Evolutionary conservation across 352 stramenopile species (phyloP), one percentile per base, ranked within the genome.

Genomic region (Pythium diclinum): DNA sequence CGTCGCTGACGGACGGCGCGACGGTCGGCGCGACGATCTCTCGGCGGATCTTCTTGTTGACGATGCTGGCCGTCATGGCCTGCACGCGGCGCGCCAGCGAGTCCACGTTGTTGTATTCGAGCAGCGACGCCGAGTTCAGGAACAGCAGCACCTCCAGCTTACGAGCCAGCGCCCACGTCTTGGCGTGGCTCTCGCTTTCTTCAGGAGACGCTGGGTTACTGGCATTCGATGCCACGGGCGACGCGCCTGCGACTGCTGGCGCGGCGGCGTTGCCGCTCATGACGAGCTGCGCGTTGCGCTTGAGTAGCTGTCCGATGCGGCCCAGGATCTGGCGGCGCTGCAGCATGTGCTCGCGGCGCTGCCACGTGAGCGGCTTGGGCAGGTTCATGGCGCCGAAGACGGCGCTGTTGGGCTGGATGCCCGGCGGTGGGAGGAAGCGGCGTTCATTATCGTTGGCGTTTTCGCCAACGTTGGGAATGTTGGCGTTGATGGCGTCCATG

Each of bases 121-220:
- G 74, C 42, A 90, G 71, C 60, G 83, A 92, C 14, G 86, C 83
- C 63, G 86, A 90, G 73, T 92, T 81, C 60, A 94, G 75, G 55
- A 92, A 94, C 38, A 92, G 77, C 44, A 92, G 78, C 55, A 92
- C 83, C 60, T 94, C 86, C 40, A 94, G 74, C 62, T 94, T 94
- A 36, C 86, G 75, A 25, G 86, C 82, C 47, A 94, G 74, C 32
- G 79, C 76, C 83, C 82, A 92, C 44, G 80, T 88, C 73, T 84
- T 87, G 36, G 65, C 46, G 19, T 76, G 61, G 8, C 67, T 63
- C 13, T 74, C 69, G 13, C 23, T 32, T 17, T 19, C 11, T 54
- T 55, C 46, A 10, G 46, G 10, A 30, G n/a, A 10, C 13, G 9
- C 36, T 42, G n/a, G n/a, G n/a, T 52, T 28, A 5, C 8, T 17